These are phyloP conservation scores for Euryodendron excelsum DNA, from an alignment of 148 eudicot species.

Conservation along the genomic window DNA sequence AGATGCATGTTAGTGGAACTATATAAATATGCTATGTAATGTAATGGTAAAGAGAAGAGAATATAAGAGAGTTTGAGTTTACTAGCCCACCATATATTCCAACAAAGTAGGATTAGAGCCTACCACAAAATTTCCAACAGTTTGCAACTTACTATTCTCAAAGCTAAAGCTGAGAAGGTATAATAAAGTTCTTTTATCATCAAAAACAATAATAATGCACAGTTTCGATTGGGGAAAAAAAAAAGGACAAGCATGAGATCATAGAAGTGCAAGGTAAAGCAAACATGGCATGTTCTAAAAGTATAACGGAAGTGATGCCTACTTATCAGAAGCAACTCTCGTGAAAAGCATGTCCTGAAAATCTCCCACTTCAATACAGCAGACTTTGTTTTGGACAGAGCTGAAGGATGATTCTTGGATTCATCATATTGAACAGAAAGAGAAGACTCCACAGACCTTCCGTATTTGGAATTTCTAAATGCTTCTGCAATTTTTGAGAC, in stretches of 20 bases:
- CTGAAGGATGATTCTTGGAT: slow-evolving; percentile 50
- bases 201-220: no score
- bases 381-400: slow-evolving; percentile 50
- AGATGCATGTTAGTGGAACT: no score
- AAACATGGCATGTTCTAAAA: slow-evolving; percentile 75
- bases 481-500: slow-evolving; percentile 71
- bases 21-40: no score
- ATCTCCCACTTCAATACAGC: slow-evolving; percentile 64
- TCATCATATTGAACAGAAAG: slow-evolving; percentile 56
- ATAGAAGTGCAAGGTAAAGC: neutral
- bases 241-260: neutral
- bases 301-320: slow-evolving; percentile 74
- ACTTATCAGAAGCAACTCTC: slow-evolving; percentile 67
- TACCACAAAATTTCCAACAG: no score
- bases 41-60: no score
- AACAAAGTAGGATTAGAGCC: no score
- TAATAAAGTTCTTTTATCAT: no score
- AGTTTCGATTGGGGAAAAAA: no score
- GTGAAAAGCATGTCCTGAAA: slow-evolving; percentile 56
- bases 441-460: slow-evolving; percentile 41
- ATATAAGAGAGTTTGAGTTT: no score
- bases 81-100: no score
- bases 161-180: neutral
- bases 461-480: slow-evolving; percentile 62
- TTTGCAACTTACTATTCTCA: no score